A percentile compares a stretch with the other conserved stretches of the same genome.
These are phyloP conservation scores for Diplodia sapinea DNA, from an alignment of 2,329 filamentous ascomycete genomes.

Conservation along the genomic window DNA sequence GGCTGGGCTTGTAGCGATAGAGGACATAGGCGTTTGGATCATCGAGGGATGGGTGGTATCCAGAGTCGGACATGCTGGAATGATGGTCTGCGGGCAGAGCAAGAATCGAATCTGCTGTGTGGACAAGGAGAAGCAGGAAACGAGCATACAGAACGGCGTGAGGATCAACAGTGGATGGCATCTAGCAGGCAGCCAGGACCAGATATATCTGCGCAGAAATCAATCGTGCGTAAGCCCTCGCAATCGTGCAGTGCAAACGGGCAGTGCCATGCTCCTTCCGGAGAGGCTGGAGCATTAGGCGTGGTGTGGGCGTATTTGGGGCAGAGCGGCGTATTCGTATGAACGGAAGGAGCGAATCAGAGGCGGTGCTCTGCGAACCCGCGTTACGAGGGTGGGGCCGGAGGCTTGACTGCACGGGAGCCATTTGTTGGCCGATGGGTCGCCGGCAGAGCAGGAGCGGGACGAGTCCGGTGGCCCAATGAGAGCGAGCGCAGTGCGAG, in stretches of 20 bases:
- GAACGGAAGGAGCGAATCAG: neutral
- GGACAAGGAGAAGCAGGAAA: neutral
- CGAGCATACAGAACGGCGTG: neutral
- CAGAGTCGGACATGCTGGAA: constrained; percentile 3
- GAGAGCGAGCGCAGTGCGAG: neutral
- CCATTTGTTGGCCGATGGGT: neutral
- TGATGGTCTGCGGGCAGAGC: neutral
- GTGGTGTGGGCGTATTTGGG: constrained; percentile 17
- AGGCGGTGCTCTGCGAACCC: neutral
- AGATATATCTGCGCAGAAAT: neutral
- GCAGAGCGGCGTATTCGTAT: constrained; percentile 17
- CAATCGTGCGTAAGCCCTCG: neutral
- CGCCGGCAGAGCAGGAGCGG: neutral
- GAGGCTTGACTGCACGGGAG: neutral
- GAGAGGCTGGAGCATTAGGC: neutral
- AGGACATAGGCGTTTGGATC: constrained; percentile 32
- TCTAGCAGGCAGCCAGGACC: neutral
- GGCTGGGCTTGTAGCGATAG: constrained; percentile 43
- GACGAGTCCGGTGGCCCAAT: neutral
- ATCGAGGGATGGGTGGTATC: constrained; percentile 8
- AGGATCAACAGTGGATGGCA: neutral
- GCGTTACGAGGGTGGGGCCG: neutral
- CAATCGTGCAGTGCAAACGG: constrained; percentile 30
- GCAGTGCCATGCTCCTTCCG: neutral
- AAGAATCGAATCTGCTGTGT: neutral